Percentiles rank a stretch among this genome's conserved stretches.
phyloP scores from a whole-genome alignment of 192 early-diverging fungal species.

The Coemansia asiatica region DNA sequence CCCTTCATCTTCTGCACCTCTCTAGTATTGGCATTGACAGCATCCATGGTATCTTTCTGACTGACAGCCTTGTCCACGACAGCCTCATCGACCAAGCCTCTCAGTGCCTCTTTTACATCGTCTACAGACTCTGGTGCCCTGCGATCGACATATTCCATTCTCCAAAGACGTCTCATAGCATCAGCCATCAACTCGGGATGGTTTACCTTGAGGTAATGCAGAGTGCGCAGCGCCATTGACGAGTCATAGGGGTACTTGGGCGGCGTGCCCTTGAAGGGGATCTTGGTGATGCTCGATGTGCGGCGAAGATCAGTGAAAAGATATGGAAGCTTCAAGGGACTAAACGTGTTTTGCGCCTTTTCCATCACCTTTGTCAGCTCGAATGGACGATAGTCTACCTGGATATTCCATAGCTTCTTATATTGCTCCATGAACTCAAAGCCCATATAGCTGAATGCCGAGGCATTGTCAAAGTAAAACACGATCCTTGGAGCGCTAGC shows the following conservation, averaged over 20 bases:
- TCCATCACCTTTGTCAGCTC: constrained; percentile 29
- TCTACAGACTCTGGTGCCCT: constrained; percentile 24
- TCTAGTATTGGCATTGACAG: constrained; percentile 20
- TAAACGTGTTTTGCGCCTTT: constrained; percentile 35
- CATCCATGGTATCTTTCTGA: constrained; percentile 12
- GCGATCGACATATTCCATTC: constrained; percentile 33
- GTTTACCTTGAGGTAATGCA: constrained; percentile 32
- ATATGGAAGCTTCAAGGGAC: constrained; percentile 35
- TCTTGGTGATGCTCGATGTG: constrained; percentile 34
- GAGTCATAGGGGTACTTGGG: constrained; percentile 39
- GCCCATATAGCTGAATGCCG: constrained; percentile 48
- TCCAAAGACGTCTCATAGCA: constrained; percentile 45
- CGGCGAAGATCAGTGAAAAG: constrained; percentile 33
- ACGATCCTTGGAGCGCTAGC: constrained; percentile 8
- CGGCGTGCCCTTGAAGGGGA: constrained; percentile 43
- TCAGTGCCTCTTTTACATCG: constrained; percentile 30
- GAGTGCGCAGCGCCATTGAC: constrained; percentile 23
- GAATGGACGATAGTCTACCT: constrained; percentile 47
- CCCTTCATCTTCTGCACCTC: constrained; percentile 21
- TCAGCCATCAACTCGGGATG: constrained; percentile 22
- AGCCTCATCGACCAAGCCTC: constrained; percentile 6
- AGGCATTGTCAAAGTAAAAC: constrained; percentile 48
- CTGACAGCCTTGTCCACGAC: constrained; percentile 29
- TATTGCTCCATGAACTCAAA: constrained; percentile 55
- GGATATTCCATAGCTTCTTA: constrained; percentile 32